Evolutionary conservation across 129 eudicot species (phyloP), one percentile per base, ranked within the genome.

Genomic region (Gnaphalium uliginosum): DNA sequence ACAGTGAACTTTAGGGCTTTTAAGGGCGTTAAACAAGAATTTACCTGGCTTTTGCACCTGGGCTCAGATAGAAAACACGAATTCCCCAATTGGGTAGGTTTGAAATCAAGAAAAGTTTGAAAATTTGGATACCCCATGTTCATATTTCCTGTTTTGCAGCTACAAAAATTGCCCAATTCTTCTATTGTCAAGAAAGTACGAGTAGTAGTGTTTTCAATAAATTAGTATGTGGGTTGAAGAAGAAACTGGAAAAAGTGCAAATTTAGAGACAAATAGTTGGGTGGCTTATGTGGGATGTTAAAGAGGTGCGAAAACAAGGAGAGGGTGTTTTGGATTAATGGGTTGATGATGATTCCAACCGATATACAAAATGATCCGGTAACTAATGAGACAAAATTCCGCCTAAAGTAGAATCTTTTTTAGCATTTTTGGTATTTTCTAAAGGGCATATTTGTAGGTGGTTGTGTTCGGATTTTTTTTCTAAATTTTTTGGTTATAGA

Each of bases 301-400:
- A 50, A 35, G 65, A 50, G 69, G 71, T 43, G 57, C 29, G 27
- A 62, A 70, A 50, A 78, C 58, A 61, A 70, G 69, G 37, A 23
- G 48, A 41, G 59, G 70, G 43, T 70, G 54, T 58, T 64, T 66
- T 64, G 80, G 83, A 74, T 74, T 74, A 69, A 21, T 76, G 69
- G 29, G 78, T 78, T 60, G 80, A 75, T 63, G 76, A 75, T 81
- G 84, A 74, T 75, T 68, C 81, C 81, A 71, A 69, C 72, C 39
- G 54, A 37, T 54, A 41, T 27, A 26, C 51, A 58, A 57, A 33
- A 57, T 68, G 86, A 83, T 83, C 35, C 80, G 62, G 60, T 71
- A 14, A 21, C 68, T 39, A 74, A 78, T 35, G 83, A 83, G 86
- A 83, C 86, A 83, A 83, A 76, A 78, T 19, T 22, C 32, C 22